phyloP scores from a whole-genome alignment of 306 rosid genomes.

The Morella rubra region DNA sequence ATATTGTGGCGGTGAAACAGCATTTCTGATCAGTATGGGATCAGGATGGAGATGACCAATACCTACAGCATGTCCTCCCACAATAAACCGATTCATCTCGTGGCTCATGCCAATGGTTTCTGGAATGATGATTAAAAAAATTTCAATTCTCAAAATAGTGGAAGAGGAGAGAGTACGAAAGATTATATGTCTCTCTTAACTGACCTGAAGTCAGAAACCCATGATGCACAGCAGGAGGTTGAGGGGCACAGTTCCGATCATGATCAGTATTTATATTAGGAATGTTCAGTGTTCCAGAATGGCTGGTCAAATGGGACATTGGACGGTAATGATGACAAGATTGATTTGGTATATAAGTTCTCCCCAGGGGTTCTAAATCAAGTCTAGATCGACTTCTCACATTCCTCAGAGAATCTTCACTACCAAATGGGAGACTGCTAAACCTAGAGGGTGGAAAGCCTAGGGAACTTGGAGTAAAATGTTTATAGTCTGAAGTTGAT shows the following conservation, averaged over 20 bases:
- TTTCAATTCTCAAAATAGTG: neutral
- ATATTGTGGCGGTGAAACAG: slow-evolving; percentile 8
- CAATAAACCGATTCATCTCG: slow-evolving; percentile 14
- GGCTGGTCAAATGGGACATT: slow-evolving; percentile 2
- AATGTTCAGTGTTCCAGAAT: neutral
- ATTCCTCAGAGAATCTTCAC: slow-evolving; percentile 18
- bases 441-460: slow-evolving; percentile 3
- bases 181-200: neutral
- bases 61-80: slow-evolving; percentile 5
- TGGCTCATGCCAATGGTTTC: slow-evolving; percentile 22
- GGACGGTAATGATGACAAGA: slow-evolving; percentile 3
- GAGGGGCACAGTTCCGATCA: slow-evolving; percentile 14
- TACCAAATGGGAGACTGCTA: slow-evolving; percentile 1
- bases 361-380: slow-evolving; percentile 8
- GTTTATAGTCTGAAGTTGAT: neutral
- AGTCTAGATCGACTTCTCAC: slow-evolving; percentile 20
- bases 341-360: neutral
- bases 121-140: slow-evolving; percentile 1
- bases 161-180: neutral
- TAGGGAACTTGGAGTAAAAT: neutral
- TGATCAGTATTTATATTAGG: neutral
- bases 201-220: slow-evolving; percentile 10
- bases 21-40: slow-evolving; percentile 4
- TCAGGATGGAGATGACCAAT: neutral
- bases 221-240: neutral